These are phyloP conservation scores for Phylloporus sp. DNA, from an alignment of 1,284 basidiomycete species.

Conservation along the genomic window DNA sequence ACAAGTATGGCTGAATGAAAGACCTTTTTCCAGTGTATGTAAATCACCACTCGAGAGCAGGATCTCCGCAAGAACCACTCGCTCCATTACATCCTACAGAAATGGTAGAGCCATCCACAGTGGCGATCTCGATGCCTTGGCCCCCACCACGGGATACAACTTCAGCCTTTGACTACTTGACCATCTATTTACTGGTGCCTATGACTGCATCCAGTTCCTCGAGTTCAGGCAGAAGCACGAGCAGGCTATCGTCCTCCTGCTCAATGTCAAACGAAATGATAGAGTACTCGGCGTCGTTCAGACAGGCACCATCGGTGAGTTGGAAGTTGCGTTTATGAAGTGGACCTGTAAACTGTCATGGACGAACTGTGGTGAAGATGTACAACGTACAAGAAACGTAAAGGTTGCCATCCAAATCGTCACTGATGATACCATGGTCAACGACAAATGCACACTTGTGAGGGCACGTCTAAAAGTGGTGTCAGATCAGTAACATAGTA, in stretches of 20 bases:
- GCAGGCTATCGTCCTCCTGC: constrained; percentile 55
- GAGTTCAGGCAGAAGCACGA: constrained; percentile 64
- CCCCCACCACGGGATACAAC: constrained; percentile 52
- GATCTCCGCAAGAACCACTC: constrained; percentile 17
- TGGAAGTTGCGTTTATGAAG: constrained; percentile 79
- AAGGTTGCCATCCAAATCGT: constrained; percentile 59
- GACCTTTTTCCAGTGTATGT: neutral
- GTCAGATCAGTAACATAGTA: neutral
- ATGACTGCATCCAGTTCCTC: constrained; percentile 71
- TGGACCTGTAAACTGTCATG: constrained; percentile 50
- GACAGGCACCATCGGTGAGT: constrained; percentile 65
- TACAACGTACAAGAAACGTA: constrained; percentile 52
- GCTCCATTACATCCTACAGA: constrained; percentile 7
- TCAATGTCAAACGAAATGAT: constrained; percentile 74
- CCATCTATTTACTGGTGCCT: constrained; percentile 73
- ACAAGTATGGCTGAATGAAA: neutral
- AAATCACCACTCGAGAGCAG: constrained; percentile 33
- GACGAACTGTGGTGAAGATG: constrained; percentile 2
- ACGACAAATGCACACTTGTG: constrained; percentile 77
- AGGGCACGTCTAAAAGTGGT: constrained; percentile 56
- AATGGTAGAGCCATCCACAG: constrained; percentile 11
- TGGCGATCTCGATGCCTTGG: constrained; percentile 55
- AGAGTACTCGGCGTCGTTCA: constrained; percentile 70
- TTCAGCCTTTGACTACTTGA: constrained; percentile 59
- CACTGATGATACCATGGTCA: constrained; percentile 72